These are phyloP conservation scores for Magnusiomyces paraingens DNA, from an alignment of 1,139 yeast genomes.

Conservation along the genomic window DNA sequence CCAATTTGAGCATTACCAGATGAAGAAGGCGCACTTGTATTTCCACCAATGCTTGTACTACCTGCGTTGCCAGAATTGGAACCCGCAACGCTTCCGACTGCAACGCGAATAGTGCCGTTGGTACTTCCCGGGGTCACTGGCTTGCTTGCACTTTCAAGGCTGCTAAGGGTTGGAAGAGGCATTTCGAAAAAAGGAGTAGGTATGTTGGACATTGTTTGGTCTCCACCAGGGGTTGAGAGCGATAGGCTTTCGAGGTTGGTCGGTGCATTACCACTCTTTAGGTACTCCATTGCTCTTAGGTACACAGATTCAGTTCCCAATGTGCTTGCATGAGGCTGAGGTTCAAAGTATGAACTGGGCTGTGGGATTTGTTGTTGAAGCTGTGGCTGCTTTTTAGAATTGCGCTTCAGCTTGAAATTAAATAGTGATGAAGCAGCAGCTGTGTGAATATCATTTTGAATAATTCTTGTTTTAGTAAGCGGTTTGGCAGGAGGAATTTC, in stretches of 20 bases:
- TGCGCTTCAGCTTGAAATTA: not conserved
- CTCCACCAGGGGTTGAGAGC: too few relatives aligned
- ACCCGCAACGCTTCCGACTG: not conserved
- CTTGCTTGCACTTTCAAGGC: not conserved
- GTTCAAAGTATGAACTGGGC: constrained; percentile 5
- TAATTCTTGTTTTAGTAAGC: not conserved
- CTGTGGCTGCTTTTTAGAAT: not conserved
- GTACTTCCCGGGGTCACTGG: constrained; percentile 7
- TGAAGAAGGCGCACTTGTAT: not conserved
- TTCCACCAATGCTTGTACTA: not conserved
- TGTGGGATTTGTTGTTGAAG: not conserved
- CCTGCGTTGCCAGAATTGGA: not conserved
- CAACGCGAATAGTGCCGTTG: not conserved
- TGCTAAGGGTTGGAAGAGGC: not conserved
- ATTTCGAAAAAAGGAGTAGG: not conserved
- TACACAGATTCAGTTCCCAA: not conserved
- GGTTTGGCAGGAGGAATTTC: not conserved
- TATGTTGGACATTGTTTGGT: not conserved
- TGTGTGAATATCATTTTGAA: not conserved
- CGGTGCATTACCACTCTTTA: not conserved
- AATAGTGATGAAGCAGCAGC: not conserved
- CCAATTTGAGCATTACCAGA: too few relatives aligned
- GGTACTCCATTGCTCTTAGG: not conserved
- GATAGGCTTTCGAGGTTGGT: not conserved
- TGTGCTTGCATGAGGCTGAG: not conserved